These are phyloP conservation scores for Pseudogymnoascus sp. DNA, from an alignment of 2,329 filamentous ascomycete genomes.

Conservation along the genomic window DNA sequence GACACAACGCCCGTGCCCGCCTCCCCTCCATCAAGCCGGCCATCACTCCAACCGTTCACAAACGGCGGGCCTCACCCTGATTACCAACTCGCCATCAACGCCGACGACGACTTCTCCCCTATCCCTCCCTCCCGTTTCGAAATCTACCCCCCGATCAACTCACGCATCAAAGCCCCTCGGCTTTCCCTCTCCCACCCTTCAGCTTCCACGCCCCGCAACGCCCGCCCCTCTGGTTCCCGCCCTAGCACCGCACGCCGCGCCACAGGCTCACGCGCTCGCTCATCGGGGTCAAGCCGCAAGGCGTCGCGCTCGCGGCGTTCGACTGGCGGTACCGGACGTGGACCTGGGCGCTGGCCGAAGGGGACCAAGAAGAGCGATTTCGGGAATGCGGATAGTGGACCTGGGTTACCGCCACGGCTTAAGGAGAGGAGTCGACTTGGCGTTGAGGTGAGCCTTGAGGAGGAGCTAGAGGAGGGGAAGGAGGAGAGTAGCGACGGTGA, in stretches of 20 bases:
- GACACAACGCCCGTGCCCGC: background rate
- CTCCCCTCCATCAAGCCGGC: background rate
- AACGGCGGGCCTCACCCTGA: background rate
- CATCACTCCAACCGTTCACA: conserved; percentile 1
- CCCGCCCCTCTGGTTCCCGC: conserved; percentile 14
- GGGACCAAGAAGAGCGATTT: conserved; percentile 62
- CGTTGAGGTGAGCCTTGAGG: conserved; percentile 26
- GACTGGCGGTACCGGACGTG: conserved; percentile 54
- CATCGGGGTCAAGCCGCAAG: conserved; percentile 18
- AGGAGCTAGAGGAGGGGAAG: conserved; percentile 12
- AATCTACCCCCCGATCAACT: conserved; percentile 62
- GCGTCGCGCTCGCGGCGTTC: conserved; percentile 41
- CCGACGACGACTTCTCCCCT: conserved; percentile 17
- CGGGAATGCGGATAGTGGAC: conserved; percentile 56
- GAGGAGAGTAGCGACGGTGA: conserved; percentile 12
- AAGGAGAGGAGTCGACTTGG: conserved; percentile 26
- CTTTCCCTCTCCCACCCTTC: conserved; percentile 21
- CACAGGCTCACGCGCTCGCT: conserved; percentile 18
- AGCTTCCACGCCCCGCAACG: conserved; percentile 15
- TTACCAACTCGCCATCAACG: background rate
- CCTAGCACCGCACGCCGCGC: conserved; percentile 28
- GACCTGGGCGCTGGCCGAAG: conserved; percentile 59
- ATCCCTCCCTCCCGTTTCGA: conserved; percentile 69
- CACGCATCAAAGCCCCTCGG: conserved; percentile 31
- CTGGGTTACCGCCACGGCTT: conserved; percentile 48